Evolutionary conservation across 169 alveolate species (phyloP).

Genomic region (Plasmodium fragile): DNA sequence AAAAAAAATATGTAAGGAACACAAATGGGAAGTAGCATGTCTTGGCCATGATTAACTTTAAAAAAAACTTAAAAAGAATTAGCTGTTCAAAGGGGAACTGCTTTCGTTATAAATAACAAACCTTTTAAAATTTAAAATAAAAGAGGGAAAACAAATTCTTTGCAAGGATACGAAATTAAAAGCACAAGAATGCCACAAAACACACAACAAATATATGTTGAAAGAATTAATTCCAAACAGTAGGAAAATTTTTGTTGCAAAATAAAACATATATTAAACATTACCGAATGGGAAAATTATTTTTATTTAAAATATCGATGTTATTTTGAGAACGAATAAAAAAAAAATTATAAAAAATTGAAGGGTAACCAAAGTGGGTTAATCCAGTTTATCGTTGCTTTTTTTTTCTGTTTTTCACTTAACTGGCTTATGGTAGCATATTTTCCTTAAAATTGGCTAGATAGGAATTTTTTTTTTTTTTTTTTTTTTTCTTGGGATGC

Average conservation of each 20-base stretch:
- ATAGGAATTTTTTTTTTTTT: not conserved
- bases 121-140: not conserved
- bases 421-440: not conserved
- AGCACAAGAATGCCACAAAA: not conserved
- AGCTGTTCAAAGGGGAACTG: not conserved
- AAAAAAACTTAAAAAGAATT: constrained; percentile 2
- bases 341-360: not conserved
- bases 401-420: not conserved
- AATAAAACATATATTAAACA: not conserved
- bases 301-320: not conserved
- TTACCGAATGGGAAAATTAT: not conserved
- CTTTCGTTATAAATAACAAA: not conserved
- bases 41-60: constrained; percentile 4
- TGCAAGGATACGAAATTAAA: not conserved
- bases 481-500: not conserved
- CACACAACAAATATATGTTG: not conserved
- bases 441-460: constrained; percentile 2
- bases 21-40: constrained; percentile 15
- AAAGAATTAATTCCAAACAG: not conserved
- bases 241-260: not conserved
- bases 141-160: not conserved
- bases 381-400: not conserved
- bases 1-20: constrained; percentile 39
- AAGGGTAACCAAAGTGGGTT: constrained; percentile 1
- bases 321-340: not conserved